Evolutionary conservation across 257 asterid species (phyloP).

Genomic region (Rhazya stricta): DNA sequence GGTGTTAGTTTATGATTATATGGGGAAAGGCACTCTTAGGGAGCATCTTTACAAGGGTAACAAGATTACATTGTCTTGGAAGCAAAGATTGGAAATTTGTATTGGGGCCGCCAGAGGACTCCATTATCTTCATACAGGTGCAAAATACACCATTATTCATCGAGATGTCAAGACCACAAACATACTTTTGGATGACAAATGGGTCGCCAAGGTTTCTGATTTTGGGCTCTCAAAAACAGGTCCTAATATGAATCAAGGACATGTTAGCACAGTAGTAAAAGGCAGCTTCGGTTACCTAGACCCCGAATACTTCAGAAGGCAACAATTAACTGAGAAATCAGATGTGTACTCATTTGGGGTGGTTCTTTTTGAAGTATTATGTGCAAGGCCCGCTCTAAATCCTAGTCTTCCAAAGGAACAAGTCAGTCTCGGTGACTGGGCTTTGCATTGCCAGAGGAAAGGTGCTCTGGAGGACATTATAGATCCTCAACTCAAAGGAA

Average conservation of each 20-base stretch:
- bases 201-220: slow-evolving; percentile 93
- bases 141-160: slow-evolving; percentile 83
- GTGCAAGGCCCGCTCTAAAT: slow-evolving; percentile 71
- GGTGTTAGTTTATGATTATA: slow-evolving; percentile 78
- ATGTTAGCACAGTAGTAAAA: slow-evolving; percentile 74
- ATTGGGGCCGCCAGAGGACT: slow-evolving; percentile 87
- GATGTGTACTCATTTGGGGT: slow-evolving; percentile 90
- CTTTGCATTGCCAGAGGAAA: slow-evolving; percentile 54
- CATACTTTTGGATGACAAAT: slow-evolving; percentile 70
- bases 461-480: slow-evolving; percentile 50
- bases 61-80: slow-evolving; percentile 58
- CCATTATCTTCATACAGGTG: slow-evolving; percentile 82
- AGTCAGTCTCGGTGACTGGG: slow-evolving; percentile 83
- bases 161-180: slow-evolving; percentile 86
- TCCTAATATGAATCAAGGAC: slow-evolving; percentile 80
- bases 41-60: slow-evolving; percentile 81
- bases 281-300: slow-evolving; percentile 88
- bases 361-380: slow-evolving; percentile 70
- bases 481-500: slow-evolving; percentile 71
- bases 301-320: slow-evolving; percentile 75
- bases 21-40: slow-evolving; percentile 77
- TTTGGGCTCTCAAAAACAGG: slow-evolving; percentile 83
- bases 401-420: slow-evolving; percentile 76
- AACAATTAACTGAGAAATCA: slow-evolving; percentile 75
- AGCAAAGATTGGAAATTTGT: slow-evolving; percentile 67